Percentiles rank a stretch among this genome's conserved stretches.
Evolutionary conservation across 345 rosid species (phyloP).

Genomic region (Raphanus raphanistrum): DNA sequence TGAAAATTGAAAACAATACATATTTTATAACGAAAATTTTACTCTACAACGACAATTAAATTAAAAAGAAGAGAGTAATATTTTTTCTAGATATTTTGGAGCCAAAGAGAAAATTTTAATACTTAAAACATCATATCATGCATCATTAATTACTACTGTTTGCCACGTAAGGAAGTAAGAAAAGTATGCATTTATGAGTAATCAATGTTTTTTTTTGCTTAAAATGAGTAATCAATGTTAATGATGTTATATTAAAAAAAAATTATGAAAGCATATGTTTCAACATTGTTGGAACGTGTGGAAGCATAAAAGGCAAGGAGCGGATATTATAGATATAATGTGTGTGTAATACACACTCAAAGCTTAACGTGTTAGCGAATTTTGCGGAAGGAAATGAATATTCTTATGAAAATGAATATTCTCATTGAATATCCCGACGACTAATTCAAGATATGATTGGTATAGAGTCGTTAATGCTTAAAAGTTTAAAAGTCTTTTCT

Average conservation of each 20-base stretch:
- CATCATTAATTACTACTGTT: no score
- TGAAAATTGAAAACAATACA: no score
- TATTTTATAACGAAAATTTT: no score
- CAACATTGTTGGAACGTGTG: constrained; percentile 8
- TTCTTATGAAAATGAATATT: constrained; percentile 2
- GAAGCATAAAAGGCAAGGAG: neutral
- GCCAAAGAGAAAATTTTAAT: no score
- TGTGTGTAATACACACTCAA: neutral
- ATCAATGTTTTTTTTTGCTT: no score
- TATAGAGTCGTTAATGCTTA: neutral
- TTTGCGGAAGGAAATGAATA: constrained; percentile 16
- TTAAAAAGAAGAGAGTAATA: no score
- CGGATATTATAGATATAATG: neutral
- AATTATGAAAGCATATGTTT: neutral
- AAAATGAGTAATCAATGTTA: neutral
- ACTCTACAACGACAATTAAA: no score
- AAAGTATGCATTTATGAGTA: constrained; percentile 3
- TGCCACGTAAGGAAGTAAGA: neutral
- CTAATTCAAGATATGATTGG: constrained; percentile 20
- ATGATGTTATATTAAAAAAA: neutral
- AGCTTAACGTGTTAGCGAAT: constrained; percentile 24
- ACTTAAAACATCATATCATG: no score
- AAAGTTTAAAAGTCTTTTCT: neutral
- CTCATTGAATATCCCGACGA: constrained; percentile 7
- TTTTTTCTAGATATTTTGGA: no score